Conservation (phyloP, 1,139 yeast genomes). For the Pichia sp. region DNA sequence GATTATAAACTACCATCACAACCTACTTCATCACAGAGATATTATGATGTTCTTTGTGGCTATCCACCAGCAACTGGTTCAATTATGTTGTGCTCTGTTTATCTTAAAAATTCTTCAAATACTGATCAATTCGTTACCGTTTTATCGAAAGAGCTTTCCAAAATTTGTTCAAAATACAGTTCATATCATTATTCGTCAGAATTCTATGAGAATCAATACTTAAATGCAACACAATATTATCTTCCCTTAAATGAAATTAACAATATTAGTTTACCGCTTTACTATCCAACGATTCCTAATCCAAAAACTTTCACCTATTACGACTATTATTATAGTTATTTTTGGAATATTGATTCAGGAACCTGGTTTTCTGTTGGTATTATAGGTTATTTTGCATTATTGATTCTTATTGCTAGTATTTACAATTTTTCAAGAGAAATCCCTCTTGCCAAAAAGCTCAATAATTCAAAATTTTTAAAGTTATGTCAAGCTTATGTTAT, state of each 20-base stretch:
- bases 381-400: conserved; percentile 10
- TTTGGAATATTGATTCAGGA: conserved; percentile 12
- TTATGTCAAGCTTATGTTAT: conserved; percentile 10
- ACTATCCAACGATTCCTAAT: conserved; percentile 14
- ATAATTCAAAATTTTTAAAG: conserved; percentile 6
- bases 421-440: conserved; percentile 9
- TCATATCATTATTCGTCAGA: neutral
- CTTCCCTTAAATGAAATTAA: conserved; percentile 1
- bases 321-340: conserved; percentile 3
- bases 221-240: conserved; percentile 12
- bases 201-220: conserved; percentile 5
- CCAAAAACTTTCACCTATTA: neutral
- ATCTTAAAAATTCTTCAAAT: conserved; percentile 5
- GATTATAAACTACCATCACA: conserved; percentile 3
- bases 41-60: conserved; percentile 11
- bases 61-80: conserved; percentile 27
- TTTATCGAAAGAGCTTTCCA: conserved; percentile 13
- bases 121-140: conserved; percentile 2
- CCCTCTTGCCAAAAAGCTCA: conserved; percentile 4
- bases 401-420: conserved; percentile 11
- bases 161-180: neutral
- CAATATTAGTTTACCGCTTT: conserved; percentile 11
- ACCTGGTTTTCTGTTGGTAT: conserved; percentile 16
- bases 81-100: conserved; percentile 22
- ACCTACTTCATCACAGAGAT: neutral